Evolutionary conservation across 805 yeast species (phyloP), one percentile per base, ranked within the genome.

Genomic region (Saturnispora diversa): DNA sequence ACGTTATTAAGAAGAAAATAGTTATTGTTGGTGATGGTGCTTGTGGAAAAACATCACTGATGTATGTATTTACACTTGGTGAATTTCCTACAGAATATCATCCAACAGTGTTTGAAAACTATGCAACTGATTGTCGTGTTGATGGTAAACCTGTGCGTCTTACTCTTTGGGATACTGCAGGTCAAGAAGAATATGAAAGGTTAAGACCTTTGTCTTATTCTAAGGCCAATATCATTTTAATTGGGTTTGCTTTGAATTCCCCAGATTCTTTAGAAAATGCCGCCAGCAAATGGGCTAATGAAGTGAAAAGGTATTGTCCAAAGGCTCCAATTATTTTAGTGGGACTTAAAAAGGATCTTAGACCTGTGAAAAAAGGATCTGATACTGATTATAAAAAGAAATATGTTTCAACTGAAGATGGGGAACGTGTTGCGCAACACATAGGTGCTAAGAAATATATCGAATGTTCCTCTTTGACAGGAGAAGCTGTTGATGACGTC

Each of bases 1-100:
- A 57, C 55, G 61, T 60, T 23, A 61, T 75, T 31, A 75, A 73
- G 49, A 69, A 95, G 52, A 87, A 87, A 56, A 65, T 87, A 19
- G 95, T 87, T 30, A 87, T 87, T 33, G 92, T 87, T 9, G 96
- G 96, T 19, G 96, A 87, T 61, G 95, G 96, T 40, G 95, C 94
- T 1, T 85, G 95, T 60, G 96, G 96, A 9, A 87, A 87, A 61
- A 87, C 96, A 0, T 86, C 95, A 1, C 65, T 87, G 28, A 66
- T 87, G n/a, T 84, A 85, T 53, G 96, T 87, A 16, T 88, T 88
- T 64, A 85, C 97, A 0, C 60, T 87, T 25, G 97, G 96, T 0
- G 94, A 85, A 56, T 88, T 88, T 54, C 96, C 96, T 0, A 79
- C 88, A 31, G 94, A 83, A 54, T 81, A 86, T 59, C 94, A 84